These are phyloP conservation scores for Arabidopsis lyrata DNA, from an alignment of 441 rosid genomes.

Conservation along the genomic window DNA sequence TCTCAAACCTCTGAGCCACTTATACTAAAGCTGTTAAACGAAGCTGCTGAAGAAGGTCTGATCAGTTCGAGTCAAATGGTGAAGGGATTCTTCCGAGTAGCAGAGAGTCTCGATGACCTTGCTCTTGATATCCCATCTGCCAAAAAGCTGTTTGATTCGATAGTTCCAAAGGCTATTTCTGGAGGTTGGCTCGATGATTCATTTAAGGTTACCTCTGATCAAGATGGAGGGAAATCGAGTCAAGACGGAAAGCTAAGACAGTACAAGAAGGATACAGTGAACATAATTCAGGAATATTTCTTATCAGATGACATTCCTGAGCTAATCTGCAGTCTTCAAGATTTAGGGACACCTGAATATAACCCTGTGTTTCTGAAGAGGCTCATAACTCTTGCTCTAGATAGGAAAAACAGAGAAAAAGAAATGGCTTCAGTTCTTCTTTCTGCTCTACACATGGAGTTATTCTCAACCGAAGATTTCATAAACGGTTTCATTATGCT, in stretches of 20 bases:
- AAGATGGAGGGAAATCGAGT: constrained; percentile 48
- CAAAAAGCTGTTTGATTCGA: constrained; percentile 62
- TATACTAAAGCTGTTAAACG: constrained; percentile 76
- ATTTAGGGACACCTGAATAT: constrained; percentile 73
- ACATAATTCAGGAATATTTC: constrained; percentile 94
- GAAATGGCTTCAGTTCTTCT: constrained; percentile 99
- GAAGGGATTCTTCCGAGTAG: constrained; percentile 84
- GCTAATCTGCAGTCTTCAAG: constrained; percentile 88
- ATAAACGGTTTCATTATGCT: constrained; percentile 92
- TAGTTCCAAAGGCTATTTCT: constrained; percentile 73
- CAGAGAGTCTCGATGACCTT: constrained; percentile 94
- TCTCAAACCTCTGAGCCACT: constrained; percentile 69
- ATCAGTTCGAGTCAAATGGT: constrained; percentile 97
- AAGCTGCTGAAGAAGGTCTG: constrained; percentile 93
- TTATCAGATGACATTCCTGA: constrained; percentile 98
- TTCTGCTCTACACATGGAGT: constrained; percentile 94
- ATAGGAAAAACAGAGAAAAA: constrained; percentile 97
- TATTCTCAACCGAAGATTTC: constrained; percentile 92
- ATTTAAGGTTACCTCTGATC: constrained; percentile 51
- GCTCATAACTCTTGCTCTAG: constrained; percentile 94
- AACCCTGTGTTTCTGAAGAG: constrained; percentile 90
- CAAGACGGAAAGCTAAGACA: constrained; percentile 63
- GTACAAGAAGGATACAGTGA: constrained; percentile 81
- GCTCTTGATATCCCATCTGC: constrained; percentile 96
- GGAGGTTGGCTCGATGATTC: constrained; percentile 95